phyloP scores from a whole-genome alignment of 306 rosid genomes.

The Oemleria cerasiformis region DNA sequence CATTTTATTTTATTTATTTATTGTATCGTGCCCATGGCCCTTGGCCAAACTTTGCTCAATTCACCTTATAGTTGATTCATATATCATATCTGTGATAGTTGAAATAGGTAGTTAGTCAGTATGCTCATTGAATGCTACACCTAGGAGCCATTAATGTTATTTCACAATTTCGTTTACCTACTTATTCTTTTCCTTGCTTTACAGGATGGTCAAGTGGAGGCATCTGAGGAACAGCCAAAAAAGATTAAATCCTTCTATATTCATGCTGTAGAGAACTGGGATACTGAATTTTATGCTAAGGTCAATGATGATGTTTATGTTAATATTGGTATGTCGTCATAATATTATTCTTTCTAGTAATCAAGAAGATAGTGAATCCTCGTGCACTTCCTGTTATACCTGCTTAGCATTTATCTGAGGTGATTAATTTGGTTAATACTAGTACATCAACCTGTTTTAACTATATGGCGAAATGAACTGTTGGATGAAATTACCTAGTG shows the following conservation, averaged over 20 bases:
- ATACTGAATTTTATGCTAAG: slow-evolving; percentile 62
- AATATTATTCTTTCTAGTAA: slow-evolving; percentile 22
- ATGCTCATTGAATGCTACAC: background rate
- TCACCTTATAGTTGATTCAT: slow-evolving; percentile 3
- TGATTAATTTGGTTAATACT: background rate
- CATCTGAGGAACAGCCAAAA: slow-evolving; percentile 43
- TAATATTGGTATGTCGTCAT: slow-evolving; percentile 60
- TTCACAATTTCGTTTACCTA: slow-evolving; percentile 6
- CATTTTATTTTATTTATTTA: background rate
- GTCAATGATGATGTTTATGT: slow-evolving; percentile 68
- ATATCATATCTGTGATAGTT: background rate
- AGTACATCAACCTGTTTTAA: background rate
- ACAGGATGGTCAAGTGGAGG: slow-evolving; percentile 65
- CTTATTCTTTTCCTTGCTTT: slow-evolving; percentile 16
- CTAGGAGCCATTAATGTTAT: background rate
- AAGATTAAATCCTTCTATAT: slow-evolving; percentile 55
- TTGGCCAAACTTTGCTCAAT: background rate
- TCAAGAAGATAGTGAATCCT: slow-evolving; percentile 10
- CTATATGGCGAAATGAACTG: background rate
- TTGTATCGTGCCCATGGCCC: background rate
- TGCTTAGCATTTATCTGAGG: background rate
- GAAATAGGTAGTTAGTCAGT: background rate
- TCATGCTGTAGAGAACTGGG: slow-evolving; percentile 61
- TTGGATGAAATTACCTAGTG: background rate
- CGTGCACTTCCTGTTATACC: background rate